These are phyloP conservation scores for Saccharomycopsis sp. DNA, from an alignment of 805 yeast genomes.

Conservation along the genomic window DNA sequence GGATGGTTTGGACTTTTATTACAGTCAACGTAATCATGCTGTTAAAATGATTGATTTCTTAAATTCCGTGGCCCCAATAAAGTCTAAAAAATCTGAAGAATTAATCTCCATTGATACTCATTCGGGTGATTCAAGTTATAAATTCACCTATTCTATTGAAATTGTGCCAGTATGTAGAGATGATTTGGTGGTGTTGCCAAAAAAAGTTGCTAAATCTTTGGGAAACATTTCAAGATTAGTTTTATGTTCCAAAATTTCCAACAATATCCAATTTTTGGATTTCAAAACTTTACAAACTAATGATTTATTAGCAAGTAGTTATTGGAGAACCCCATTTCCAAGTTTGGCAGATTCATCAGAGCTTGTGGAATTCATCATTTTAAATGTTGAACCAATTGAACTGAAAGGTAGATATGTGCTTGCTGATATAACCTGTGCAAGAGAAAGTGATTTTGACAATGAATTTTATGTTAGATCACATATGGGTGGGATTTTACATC, in stretches of 20 bases:
- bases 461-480: constrained; percentile 85
- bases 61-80: constrained; percentile 76
- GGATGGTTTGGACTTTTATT: constrained; percentile 94
- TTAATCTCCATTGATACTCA: constrained; percentile 89
- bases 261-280: constrained; percentile 80
- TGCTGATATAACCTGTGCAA: constrained; percentile 89
- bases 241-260: constrained; percentile 77
- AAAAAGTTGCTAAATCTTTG: constrained; percentile 71
- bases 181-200: constrained; percentile 88
- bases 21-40: constrained; percentile 84
- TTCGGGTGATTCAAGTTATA: constrained; percentile 79
- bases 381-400: constrained; percentile 87
- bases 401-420: constrained; percentile 69
- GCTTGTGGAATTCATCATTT: constrained; percentile 77
- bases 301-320: constrained; percentile 62
- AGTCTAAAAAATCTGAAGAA: constrained; percentile 80
- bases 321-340: constrained; percentile 78
- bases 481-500: constrained; percentile 88
- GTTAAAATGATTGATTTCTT: constrained; percentile 89
- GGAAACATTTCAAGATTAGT: constrained; percentile 81
- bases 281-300: constrained; percentile 73
- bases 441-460: constrained; percentile 78
- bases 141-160: constrained; percentile 88
- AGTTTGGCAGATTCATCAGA: constrained; percentile 71
- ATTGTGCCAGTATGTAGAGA: constrained; percentile 96